A percentile compares a stretch with the other conserved stretches of the same genome.
Conservation (phyloP, 768 basidiomycete genomes). For the Leccinum boreale region DNA sequence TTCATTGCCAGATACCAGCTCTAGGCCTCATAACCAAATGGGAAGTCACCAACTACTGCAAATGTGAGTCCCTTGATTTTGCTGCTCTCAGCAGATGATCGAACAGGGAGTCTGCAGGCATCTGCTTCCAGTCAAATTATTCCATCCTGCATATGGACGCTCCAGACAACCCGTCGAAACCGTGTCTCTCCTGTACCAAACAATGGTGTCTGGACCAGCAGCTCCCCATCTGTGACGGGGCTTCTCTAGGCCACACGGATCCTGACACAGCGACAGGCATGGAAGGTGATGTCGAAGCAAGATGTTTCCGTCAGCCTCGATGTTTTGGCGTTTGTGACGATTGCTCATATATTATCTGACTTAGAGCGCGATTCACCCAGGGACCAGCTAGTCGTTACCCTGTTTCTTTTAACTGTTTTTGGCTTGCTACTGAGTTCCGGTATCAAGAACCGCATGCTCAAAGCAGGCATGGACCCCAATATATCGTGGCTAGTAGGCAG, state of each 20-base stretch:
- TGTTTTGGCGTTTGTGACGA: constrained; percentile 30
- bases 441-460: constrained; percentile 77
- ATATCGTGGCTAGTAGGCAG: constrained; percentile 60
- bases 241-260: constrained; percentile 80
- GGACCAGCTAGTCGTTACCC: constrained; percentile 89
- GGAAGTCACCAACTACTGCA: constrained; percentile 90
- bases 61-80: constrained; percentile 51
- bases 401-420: constrained; percentile 85
- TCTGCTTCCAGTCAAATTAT: constrained; percentile 87
- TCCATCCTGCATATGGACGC: constrained; percentile 77
- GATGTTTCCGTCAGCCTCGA: constrained; percentile 84
- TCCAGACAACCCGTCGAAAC: constrained; percentile 83
- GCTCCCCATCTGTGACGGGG: constrained; percentile 76
- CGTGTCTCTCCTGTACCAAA: constrained; percentile 90
- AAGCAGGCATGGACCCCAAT: constrained; percentile 66
- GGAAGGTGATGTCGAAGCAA: constrained; percentile 92
- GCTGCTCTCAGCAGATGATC: not conserved
- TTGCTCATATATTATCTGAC: constrained; percentile 17
- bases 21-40: constrained; percentile 60
- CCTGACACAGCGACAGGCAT: constrained; percentile 93
- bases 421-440: constrained; percentile 83
- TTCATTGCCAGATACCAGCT: constrained; percentile 35
- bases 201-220: constrained; percentile 96
- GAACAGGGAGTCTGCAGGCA: constrained; percentile 50
- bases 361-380: constrained; percentile 93